phyloP scores from a whole-genome alignment of 2,329 filamentous ascomycete species.

The Monosporascus sp. region DNA sequence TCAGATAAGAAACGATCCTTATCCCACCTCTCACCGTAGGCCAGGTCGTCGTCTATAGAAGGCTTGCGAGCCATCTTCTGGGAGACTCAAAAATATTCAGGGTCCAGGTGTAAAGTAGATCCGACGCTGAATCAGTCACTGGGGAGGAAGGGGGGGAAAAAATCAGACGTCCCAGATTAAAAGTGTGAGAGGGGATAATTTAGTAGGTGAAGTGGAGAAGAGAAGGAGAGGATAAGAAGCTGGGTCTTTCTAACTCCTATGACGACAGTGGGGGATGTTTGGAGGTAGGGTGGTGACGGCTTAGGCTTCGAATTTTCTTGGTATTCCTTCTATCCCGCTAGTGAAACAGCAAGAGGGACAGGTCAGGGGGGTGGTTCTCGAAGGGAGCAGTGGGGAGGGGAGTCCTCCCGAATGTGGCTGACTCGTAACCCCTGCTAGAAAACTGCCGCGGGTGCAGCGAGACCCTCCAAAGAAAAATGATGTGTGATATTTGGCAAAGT shows the following conservation, averaged over 20 bases:
- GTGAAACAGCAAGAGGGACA: too few relatives aligned
- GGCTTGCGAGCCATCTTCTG: conserved; percentile 27
- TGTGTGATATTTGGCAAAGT: neutral
- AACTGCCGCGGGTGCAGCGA: neutral
- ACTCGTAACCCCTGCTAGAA: neutral
- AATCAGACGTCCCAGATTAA: neutral
- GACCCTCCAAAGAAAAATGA: neutral
- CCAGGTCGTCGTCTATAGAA: conserved; percentile 27
- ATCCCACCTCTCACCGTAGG: conserved; percentile 46
- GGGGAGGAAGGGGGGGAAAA: neutral
- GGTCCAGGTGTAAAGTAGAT: neutral
- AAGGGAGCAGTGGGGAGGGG: too few relatives aligned
- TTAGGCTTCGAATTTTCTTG: neutral
- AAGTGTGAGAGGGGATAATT: neutral
- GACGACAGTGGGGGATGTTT: neutral
- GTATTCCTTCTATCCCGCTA: too few relatives aligned
- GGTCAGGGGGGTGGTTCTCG: too few relatives aligned
- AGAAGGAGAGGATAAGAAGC: neutral
- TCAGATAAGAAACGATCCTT: conserved; percentile 46
- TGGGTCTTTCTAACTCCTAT: neutral
- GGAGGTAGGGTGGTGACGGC: neutral
- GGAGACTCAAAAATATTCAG: conserved; percentile 4
- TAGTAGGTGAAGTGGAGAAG: neutral
- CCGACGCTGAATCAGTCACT: neutral
- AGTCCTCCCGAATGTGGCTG: neutral